Evolutionary conservation across 441 rosid genomes (phyloP).

Genomic region (Viola pubescens): DNA sequence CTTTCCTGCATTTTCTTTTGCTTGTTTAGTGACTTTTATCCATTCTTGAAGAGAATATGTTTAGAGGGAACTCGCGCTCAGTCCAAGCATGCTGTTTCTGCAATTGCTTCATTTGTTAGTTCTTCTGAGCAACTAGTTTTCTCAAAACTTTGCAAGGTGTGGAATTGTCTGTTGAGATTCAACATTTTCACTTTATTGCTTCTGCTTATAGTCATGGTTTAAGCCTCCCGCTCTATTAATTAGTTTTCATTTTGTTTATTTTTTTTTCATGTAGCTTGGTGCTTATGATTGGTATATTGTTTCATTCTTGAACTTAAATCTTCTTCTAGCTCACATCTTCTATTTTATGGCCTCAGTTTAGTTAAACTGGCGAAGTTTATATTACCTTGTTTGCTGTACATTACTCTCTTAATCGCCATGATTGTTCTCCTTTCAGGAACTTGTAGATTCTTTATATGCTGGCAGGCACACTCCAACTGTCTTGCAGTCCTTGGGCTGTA

Average conservation of each 20-base stretch:
- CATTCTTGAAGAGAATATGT: conserved; percentile 57
- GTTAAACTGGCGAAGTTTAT: neutral
- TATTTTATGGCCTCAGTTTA: neutral
- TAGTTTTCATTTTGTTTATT: neutral
- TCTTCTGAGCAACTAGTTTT: conserved; percentile 45
- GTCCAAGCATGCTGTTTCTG: conserved; percentile 81
- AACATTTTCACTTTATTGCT: neutral
- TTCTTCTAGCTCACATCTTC: neutral
- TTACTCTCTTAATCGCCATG: neutral
- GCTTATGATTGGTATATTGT: no score
- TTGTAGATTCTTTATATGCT: conserved; percentile 52
- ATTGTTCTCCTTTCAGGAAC: conserved; percentile 38
- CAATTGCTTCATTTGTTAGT: conserved; percentile 61
- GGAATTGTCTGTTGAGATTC: conserved; percentile 9
- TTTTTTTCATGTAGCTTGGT: no score
- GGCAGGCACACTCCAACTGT: conserved; percentile 67
- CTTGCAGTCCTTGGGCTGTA: conserved; percentile 88
- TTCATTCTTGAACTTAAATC: neutral
- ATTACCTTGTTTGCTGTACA: neutral
- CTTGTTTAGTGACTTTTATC: conserved; percentile 56
- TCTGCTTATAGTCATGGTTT: neutral
- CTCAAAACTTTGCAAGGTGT: conserved; percentile 69
- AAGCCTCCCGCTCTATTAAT: neutral
- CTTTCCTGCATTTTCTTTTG: conserved; percentile 6
- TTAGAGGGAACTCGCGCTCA: conserved; percentile 76